These are phyloP conservation scores for Phalaenopsis aphrodite DNA, from an alignment of 106 monocot genomes.

Conservation along the genomic window DNA sequence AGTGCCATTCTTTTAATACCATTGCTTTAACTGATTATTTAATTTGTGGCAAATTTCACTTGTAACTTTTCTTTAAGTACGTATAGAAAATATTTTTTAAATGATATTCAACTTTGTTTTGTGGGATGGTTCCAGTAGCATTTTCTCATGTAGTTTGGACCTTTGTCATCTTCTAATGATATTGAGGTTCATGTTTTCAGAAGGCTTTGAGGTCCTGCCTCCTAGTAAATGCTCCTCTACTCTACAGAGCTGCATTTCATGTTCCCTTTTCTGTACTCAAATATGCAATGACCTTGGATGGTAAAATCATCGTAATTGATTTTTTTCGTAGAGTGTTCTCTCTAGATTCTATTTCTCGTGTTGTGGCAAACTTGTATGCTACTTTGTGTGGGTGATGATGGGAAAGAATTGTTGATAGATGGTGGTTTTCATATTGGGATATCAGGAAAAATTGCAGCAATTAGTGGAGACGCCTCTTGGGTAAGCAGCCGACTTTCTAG, in stretches of 20 bases:
- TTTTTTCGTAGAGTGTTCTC: background rate
- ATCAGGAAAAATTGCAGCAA: slow-evolving; percentile 95
- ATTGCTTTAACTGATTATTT: too few species aligned
- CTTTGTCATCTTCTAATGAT: background rate
- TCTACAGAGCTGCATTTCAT: slow-evolving; percentile 71
- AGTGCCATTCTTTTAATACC: background rate
- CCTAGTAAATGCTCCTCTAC: slow-evolving; percentile 82
- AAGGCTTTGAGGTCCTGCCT: slow-evolving; percentile 86
- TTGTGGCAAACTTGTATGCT: background rate
- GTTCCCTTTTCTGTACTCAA: slow-evolving; percentile 95
- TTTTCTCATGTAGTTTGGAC: background rate
- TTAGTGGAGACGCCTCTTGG: slow-evolving; percentile 99
- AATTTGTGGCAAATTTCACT: too few species aligned
- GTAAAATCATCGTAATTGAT: slow-evolving; percentile 37
- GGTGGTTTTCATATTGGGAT: background rate
- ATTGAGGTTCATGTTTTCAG: slow-evolving; percentile 27
- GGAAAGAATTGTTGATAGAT: background rate
- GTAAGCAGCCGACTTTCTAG: slow-evolving; percentile 80
- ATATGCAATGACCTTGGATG: slow-evolving; percentile 99
- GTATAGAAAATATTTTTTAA: background rate
- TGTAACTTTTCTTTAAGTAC: background rate
- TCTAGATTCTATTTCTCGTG: background rate
- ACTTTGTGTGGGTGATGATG: background rate
- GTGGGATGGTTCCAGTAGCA: background rate
- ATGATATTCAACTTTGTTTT: background rate